Base-by-base conservation (phyloP, 768 basidiomycete genomes). In the Panaeolus papilionaceus region DNA sequence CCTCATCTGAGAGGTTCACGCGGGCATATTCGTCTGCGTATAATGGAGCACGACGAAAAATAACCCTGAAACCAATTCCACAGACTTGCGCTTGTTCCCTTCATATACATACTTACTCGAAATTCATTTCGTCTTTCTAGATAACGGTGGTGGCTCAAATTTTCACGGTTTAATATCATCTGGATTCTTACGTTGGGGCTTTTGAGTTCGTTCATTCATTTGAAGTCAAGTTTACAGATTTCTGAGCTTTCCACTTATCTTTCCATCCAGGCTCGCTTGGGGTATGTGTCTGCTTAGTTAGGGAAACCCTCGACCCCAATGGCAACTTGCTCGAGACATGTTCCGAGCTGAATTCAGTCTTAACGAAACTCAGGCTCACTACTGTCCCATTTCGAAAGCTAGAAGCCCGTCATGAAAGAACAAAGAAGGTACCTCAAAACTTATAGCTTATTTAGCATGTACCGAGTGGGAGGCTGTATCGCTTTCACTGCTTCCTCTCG, bases 281-380 rank as follows among this genome's bases (percentile, higher is more conserved):
- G n/a, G 20, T 49, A 58, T 58, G 28, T 28, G 54, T 58, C 26
- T 58, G 28, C 26, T 58, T 12, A 33, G 54, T 12, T 37, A 58
- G 33, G 54, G 54, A 58, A 54, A 58, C 54, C 54, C 54, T 58
- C 54, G 26, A 58, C 54, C 54, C 54, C 26, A 58, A 58, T 58
- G 54, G 28, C 33, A 58, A 37, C 16, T 16, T 58, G 54, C 33
- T 58, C 54, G 54, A 58, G 33, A 58, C 54, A 58, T 58, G 54
- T 58, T 58, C 54, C 54, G 54, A 28, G 54, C 14, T 28, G 54
- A 16, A 33, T 58, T 58, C 11, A 14, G 54, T 16, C 26, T 58
- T 58, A 16, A 58, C 54, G 28, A 58, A 33, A 58, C 54, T 58
- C 54, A 58, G 49, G 49, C 26, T 7, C 49, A 14, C 6, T n/a